Percentiles rank a stretch among this genome's conserved stretches.
These are phyloP conservation scores for Boletus austroedulis DNA, from an alignment of 1,284 basidiomycete genomes.

Conservation along the genomic window DNA sequence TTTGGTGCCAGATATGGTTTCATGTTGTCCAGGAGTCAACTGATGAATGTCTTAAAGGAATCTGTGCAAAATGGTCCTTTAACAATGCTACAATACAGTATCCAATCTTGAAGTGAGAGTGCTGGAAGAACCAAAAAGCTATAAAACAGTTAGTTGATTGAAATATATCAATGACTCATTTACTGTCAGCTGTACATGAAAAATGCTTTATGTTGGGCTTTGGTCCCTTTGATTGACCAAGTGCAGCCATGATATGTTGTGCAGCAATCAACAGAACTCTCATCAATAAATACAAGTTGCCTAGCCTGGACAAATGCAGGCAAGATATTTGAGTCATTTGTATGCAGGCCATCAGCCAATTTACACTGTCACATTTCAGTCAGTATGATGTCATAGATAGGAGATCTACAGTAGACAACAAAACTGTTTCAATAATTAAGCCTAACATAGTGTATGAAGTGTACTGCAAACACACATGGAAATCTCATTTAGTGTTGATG, in stretches of 20 bases:
- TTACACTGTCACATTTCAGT: too few species aligned
- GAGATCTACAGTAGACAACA: too few species aligned
- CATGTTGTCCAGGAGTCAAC: constrained; percentile 32
- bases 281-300: background rate
- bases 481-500: too few species aligned
- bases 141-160: background rate
- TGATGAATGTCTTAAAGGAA: background rate
- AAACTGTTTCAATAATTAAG: too few species aligned
- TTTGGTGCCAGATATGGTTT: constrained; percentile 6
- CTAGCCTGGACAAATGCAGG: background rate
- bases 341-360: too few species aligned
- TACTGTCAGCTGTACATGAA: background rate
- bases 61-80: constrained; percentile 20
- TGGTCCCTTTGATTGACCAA: background rate
- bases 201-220: background rate
- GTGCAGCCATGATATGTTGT: background rate
- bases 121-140: background rate
- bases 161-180: background rate
- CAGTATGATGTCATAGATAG: too few species aligned
- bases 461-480: too few species aligned
- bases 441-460: too few species aligned
- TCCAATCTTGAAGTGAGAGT: background rate
- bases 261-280: background rate
- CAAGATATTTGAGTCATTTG: background rate
- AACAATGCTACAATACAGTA: constrained; percentile 9